phyloP scores from a whole-genome alignment of 2,329 filamentous ascomycete species.

The Huntiella abstrusa region DNA sequence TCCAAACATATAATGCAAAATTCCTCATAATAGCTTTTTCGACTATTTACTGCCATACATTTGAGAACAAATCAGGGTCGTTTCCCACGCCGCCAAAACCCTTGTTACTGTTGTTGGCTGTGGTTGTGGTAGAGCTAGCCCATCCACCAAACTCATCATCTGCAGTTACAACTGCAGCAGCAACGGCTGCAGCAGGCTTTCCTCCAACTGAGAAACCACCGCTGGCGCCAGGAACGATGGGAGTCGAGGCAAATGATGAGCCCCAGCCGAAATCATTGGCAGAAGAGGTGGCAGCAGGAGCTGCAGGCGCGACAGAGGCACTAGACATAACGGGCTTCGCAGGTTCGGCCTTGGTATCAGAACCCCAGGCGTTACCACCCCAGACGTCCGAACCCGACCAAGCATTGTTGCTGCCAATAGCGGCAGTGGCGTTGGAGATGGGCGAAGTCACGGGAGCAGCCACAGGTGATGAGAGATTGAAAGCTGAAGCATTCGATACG shows the following conservation, averaged over 20 bases:
- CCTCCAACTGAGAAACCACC: slow-evolving; percentile 26
- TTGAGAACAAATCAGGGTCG: slow-evolving; percentile 73
- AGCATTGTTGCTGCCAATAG: slow-evolving; percentile 21
- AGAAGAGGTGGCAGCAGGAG: slow-evolving; percentile 21
- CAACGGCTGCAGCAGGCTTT: slow-evolving; percentile 32
- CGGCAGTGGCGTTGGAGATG: slow-evolving; percentile 13
- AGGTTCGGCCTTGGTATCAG: slow-evolving; percentile 29
- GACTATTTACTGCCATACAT: slow-evolving; percentile 62
- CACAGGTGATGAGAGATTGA: slow-evolving; percentile 43
- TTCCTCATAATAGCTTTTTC: not conserved
- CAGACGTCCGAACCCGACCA: slow-evolving; percentile 51
- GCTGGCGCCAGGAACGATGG: slow-evolving; percentile 40
- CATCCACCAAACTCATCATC: slow-evolving; percentile 96
- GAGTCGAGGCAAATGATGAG: slow-evolving; percentile 33
- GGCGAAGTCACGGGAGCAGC: slow-evolving; percentile 22
- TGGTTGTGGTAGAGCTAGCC: slow-evolving; percentile 47
- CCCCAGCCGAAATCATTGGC: slow-evolving; percentile 43
- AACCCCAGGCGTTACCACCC: slow-evolving; percentile 72
- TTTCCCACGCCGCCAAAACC: slow-evolving; percentile 33
- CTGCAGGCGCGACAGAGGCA: slow-evolving; percentile 31
- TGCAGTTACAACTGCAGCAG: slow-evolving; percentile 46
- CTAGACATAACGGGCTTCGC: slow-evolving; percentile 28
- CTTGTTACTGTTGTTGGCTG: slow-evolving; percentile 22
- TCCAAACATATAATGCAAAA: not conserved
- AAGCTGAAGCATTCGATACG: slow-evolving; percentile 43